A percentile compares a stretch with the other conserved stretches of the same genome.
These are phyloP conservation scores for Euphrasia confusa DNA, from an alignment of 257 asterid genomes.

Conservation along the genomic window DNA sequence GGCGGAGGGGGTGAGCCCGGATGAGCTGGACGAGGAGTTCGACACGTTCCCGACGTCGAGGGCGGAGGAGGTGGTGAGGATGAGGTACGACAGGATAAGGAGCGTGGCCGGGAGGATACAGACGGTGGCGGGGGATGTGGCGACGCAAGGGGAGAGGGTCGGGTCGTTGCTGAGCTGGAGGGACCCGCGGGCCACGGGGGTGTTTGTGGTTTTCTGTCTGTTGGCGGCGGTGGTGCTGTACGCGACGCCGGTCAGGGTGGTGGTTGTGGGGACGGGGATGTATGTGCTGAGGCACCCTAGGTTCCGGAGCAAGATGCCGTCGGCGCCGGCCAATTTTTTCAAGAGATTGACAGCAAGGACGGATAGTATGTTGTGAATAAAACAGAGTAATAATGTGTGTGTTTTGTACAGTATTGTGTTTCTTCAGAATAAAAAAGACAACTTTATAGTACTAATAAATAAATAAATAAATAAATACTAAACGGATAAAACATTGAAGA, in stretches of 20 bases:
- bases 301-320: slow-evolving; percentile 65
- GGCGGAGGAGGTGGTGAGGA: slow-evolving; percentile 38
- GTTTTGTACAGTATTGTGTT: too few relatives aligned
- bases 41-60: slow-evolving; percentile 63
- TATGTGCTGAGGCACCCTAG: slow-evolving; percentile 63
- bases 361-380: slow-evolving; percentile 56
- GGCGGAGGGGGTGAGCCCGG: slow-evolving; percentile 61
- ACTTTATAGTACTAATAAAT: too few relatives aligned
- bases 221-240: slow-evolving; percentile 55
- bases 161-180: slow-evolving; percentile 65
- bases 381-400: too few relatives aligned
- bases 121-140: slow-evolving; percentile 67
- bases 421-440: too few relatives aligned
- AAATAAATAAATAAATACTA: too few relatives aligned
- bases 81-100: slow-evolving; percentile 72
- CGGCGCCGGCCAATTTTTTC: slow-evolving; percentile 66
- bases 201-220: slow-evolving; percentile 55
- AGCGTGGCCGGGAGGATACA: slow-evolving; percentile 77
- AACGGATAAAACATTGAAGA: neutral
- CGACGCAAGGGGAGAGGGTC: slow-evolving; percentile 74
- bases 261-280: slow-evolving; percentile 46
- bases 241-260: slow-evolving; percentile 44
- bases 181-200: slow-evolving; percentile 69
- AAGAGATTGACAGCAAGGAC: slow-evolving; percentile 59
- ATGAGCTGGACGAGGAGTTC: slow-evolving; percentile 74